phyloP scores from a whole-genome alignment of 805 yeast species.

The Lachancea meyersii region DNA sequence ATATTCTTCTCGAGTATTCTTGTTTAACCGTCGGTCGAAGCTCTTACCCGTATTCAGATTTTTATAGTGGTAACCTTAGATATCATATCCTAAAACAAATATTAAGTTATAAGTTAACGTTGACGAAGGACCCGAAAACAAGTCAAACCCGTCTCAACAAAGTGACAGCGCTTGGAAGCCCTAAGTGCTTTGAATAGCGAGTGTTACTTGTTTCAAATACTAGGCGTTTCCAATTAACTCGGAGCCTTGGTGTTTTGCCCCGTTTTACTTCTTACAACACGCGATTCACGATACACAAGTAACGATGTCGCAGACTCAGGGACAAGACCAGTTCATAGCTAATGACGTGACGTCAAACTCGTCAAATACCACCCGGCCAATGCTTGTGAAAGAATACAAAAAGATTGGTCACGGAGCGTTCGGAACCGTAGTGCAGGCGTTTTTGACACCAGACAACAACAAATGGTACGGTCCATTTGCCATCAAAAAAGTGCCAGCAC shows the following conservation, averaged over 20 bases:
- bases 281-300: neutral
- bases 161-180: neutral
- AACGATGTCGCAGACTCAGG: constrained; percentile 10
- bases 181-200: neutral
- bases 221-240: neutral
- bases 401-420: constrained; percentile 83
- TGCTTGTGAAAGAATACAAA: constrained; percentile 66
- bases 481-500: constrained; percentile 79
- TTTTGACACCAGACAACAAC: constrained; percentile 38
- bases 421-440: constrained; percentile 78
- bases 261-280: neutral
- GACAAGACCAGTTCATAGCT: constrained; percentile 42
- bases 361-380: constrained; percentile 46
- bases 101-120: neutral
- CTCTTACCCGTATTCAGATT: neutral
- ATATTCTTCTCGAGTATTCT: neutral
- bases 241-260: neutral
- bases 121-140: neutral
- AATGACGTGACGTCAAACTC: constrained; percentile 59
- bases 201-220: neutral
- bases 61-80: neutral
- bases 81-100: neutral
- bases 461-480: constrained; percentile 77
- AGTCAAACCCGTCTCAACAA: neutral
- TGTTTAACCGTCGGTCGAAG: neutral